A percentile compares a stretch with the other conserved stretches of the same genome.
These are phyloP conservation scores for Austroboletus niveus DNA, from an alignment of 1,284 basidiomycete genomes.

Conservation along the genomic window DNA sequence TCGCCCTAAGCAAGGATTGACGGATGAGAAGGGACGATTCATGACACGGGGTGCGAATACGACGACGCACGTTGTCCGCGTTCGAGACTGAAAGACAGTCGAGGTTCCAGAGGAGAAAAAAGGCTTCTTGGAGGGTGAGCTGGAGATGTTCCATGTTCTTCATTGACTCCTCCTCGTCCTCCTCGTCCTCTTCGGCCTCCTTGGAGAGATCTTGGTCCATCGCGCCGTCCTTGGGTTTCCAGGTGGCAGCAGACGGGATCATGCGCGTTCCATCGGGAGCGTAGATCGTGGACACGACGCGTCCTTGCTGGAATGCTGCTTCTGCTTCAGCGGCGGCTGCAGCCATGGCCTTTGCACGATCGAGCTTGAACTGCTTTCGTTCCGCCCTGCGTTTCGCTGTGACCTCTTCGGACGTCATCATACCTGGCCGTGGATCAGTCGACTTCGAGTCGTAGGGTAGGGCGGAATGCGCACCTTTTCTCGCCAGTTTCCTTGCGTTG, in stretches of 20 bases:
- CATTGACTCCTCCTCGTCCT: conserved; percentile 45
- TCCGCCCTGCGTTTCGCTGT: conserved; percentile 82
- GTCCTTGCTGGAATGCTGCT: conserved; percentile 64
- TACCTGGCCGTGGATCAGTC: conserved; percentile 18
- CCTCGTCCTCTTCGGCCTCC: conserved; percentile 35
- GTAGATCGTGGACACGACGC: conserved; percentile 51
- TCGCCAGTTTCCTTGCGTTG: conserved; percentile 57
- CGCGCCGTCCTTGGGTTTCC: conserved; percentile 49
- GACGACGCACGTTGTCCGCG: conserved; percentile 53
- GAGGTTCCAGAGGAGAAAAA: conserved; percentile 85
- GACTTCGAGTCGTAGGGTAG: too few species aligned
- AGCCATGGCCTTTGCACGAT: conserved; percentile 79
- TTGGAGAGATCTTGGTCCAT: conserved; percentile 5
- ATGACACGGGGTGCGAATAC: background rate
- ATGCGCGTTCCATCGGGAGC: conserved; percentile 42
- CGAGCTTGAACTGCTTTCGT: conserved; percentile 87
- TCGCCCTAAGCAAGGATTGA: conserved; percentile 40
- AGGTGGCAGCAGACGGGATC: conserved; percentile 77
- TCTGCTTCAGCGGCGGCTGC: conserved; percentile 74
- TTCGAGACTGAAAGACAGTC: conserved; percentile 81
- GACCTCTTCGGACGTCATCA: conserved; percentile 82
- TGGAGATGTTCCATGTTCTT: conserved; percentile 90
- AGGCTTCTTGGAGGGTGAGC: conserved; percentile 88
- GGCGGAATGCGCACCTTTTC: conserved; percentile 48
- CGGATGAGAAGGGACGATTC: conserved; percentile 4